Conservation (phyloP, 768 basidiomycete genomes). For the Collybia mongolica region DNA sequence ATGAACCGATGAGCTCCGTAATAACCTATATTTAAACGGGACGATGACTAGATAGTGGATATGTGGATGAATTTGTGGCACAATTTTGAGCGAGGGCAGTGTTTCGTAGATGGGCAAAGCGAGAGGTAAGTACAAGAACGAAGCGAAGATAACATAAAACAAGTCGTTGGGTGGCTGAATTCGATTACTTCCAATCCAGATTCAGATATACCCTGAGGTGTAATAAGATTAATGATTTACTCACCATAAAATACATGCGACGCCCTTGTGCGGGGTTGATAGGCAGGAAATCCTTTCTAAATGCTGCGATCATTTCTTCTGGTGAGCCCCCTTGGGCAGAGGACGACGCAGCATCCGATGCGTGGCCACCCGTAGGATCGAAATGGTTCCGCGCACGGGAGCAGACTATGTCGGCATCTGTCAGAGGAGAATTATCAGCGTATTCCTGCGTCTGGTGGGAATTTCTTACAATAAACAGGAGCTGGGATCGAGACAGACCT, state of each 20-base stretch:
- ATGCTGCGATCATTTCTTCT: slow-evolving; percentile 41
- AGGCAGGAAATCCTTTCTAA: slow-evolving; percentile 48
- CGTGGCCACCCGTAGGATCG: slow-evolving; percentile 46
- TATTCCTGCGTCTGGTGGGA: neutral
- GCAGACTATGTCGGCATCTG: slow-evolving; percentile 77
- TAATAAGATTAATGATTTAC: slow-evolving; percentile 6
- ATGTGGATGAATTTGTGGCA: no score
- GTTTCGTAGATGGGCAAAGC: no score
- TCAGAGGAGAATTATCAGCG: neutral
- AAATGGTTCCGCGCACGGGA: slow-evolving; percentile 64
- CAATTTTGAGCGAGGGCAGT: no score
- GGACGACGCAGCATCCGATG: slow-evolving; percentile 38
- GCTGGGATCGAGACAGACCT: slow-evolving; percentile 86
- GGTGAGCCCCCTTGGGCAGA: slow-evolving; percentile 26
- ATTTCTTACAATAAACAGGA: slow-evolving; percentile 72
- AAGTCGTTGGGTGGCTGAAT: no score
- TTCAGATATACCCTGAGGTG: no score
- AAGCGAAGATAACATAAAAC: no score
- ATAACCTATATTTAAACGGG: no score
- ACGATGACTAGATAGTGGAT: no score
- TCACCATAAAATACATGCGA: slow-evolving; percentile 41
- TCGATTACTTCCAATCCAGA: no score
- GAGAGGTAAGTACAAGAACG: no score
- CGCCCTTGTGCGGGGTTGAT: slow-evolving; percentile 27
- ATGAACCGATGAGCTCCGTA: no score